These are phyloP conservation scores for Astragalus membranaceus DNA, from an alignment of 306 rosid species.

Conservation along the genomic window DNA sequence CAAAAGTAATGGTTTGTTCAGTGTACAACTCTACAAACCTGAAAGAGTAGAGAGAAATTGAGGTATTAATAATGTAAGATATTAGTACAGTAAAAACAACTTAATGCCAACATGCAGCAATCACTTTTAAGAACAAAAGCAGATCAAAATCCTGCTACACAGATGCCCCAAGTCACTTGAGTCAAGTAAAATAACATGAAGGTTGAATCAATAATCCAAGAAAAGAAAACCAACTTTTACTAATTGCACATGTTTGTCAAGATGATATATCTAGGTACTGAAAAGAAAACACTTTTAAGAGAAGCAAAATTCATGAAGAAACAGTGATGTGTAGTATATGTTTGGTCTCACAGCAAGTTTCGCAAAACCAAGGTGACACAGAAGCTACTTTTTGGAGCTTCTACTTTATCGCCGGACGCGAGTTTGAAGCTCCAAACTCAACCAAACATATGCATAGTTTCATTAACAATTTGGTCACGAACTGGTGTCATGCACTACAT, in stretches of 20 bases:
- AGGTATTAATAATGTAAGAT: background rate
- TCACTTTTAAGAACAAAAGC: background rate
- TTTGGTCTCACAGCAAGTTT: too few species aligned
- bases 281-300: background rate
- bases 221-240: background rate
- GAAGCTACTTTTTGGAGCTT: too few species aligned
- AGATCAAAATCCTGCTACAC: background rate
- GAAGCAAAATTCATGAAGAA: conserved; percentile 10
- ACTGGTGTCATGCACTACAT: too few species aligned
- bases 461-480: background rate
- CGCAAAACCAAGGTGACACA: too few species aligned
- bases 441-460: background rate
- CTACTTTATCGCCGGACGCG: too few species aligned
- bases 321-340: background rate
- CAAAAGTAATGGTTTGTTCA: conserved; percentile 47
- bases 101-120: background rate
- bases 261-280: background rate
- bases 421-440: too few species aligned
- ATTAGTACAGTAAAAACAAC: conserved; percentile 5
- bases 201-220: background rate
- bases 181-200: background rate
- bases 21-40: conserved; percentile 66
- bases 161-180: conserved; percentile 9
- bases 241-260: background rate
- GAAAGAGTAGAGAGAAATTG: conserved; percentile 11